phyloP scores from a whole-genome alignment of 192 early-diverging fungal species.

The Lobosporangium transversale region DNA sequence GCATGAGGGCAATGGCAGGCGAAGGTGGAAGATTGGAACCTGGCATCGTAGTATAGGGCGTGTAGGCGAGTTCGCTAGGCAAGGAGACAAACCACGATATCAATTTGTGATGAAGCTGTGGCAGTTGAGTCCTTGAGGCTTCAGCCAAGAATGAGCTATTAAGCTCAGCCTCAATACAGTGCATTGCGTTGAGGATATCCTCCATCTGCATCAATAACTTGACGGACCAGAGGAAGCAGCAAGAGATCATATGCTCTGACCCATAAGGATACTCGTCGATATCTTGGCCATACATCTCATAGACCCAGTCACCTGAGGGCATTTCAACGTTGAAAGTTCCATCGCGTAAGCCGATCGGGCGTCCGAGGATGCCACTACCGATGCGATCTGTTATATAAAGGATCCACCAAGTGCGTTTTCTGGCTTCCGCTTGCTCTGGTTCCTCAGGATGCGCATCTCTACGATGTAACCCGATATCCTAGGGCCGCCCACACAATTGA shows the following conservation, averaged over 20 bases:
- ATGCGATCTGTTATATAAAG: constrained; percentile 26
- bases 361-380: constrained; percentile 24
- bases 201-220: constrained; percentile 32
- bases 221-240: constrained; percentile 23
- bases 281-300: constrained; percentile 17
- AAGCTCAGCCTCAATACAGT: constrained; percentile 34
- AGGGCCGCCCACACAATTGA: no score
- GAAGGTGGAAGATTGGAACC: constrained; percentile 25
- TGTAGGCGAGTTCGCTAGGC: constrained; percentile 59
- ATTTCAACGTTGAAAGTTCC: constrained; percentile 20
- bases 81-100: constrained; percentile 57
- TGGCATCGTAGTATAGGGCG: constrained; percentile 41
- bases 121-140: constrained; percentile 20
- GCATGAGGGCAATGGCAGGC: constrained; percentile 33
- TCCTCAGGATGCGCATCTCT: constrained; percentile 11
- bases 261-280: constrained; percentile 23
- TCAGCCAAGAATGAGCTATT: constrained; percentile 25
- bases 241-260: constrained; percentile 23
- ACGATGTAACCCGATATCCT: constrained; percentile 41
- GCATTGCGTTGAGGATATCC: constrained; percentile 30
- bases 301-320: constrained; percentile 34
- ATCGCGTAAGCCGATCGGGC: constrained; percentile 22
- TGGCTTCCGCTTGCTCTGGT: constrained; percentile 24
- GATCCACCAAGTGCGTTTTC: constrained; percentile 39
- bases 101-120: constrained; percentile 34